Conservation (phyloP, 73 alveolate species). For the Tetrahymena malaccensis region DNA sequence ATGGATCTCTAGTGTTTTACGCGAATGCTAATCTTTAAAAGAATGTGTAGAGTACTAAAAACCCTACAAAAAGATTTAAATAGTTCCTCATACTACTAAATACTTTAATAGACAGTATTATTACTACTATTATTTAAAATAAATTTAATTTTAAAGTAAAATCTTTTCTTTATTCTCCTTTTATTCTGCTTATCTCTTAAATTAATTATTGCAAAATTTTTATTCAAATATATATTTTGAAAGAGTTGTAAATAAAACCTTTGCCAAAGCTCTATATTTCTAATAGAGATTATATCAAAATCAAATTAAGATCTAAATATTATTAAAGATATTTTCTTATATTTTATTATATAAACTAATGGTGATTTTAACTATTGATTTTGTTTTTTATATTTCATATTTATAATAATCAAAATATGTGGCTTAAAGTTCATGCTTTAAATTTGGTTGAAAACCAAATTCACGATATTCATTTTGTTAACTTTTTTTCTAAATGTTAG, state of each 20-base stretch:
- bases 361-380: neutral
- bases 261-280: neutral
- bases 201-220: too few species aligned
- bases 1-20: neutral
- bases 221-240: neutral
- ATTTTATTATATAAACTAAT: too few species aligned
- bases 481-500: too few species aligned
- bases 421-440: neutral
- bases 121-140: neutral
- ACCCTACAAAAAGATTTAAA: neutral
- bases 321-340: neutral
- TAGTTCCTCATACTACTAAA: neutral
- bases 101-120: neutral
- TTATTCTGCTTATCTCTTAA: neutral
- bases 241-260: neutral
- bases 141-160: too few species aligned
- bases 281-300: neutral
- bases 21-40: neutral
- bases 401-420: neutral
- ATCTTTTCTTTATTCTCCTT: neutral
- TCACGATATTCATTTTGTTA: neutral
- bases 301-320: neutral
- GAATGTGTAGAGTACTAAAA: neutral
- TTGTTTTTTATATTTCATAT: neutral
- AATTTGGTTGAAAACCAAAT: too few species aligned